phyloP scores from a whole-genome alignment of 768 basidiomycete genomes.

The Sistotremastrum niveocremeum region DNA sequence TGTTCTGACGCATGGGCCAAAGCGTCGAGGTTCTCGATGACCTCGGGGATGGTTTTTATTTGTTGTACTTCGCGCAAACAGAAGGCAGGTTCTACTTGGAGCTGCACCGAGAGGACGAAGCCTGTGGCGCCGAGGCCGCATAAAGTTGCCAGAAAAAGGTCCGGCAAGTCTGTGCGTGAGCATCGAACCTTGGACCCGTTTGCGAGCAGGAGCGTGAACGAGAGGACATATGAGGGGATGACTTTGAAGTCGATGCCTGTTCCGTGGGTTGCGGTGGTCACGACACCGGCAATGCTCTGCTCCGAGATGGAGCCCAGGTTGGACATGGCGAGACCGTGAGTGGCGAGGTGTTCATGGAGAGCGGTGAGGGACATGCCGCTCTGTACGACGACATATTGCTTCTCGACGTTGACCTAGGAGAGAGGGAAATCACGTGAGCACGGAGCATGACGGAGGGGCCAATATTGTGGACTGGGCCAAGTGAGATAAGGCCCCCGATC shows the following conservation, averaged over 20 bases:
- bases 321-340: conserved; percentile 66
- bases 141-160: conserved; percentile 79
- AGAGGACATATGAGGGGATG: conserved; percentile 68
- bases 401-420: conserved; percentile 54
- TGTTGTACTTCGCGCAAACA: conserved; percentile 61
- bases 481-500: not conserved
- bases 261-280: conserved; percentile 93
- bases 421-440: not conserved
- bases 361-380: conserved; percentile 67
- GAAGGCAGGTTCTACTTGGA: conserved; percentile 75
- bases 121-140: conserved; percentile 90
- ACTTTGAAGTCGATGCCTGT: conserved; percentile 70
- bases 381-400: conserved; percentile 54
- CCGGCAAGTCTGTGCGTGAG: conserved; percentile 44
- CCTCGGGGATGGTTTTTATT: conserved; percentile 48
- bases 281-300: conserved; percentile 83
- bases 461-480: conserved; percentile 10
- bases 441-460: conserved; percentile 2
- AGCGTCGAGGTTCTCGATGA: conserved; percentile 39
- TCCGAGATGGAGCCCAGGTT: conserved; percentile 95
- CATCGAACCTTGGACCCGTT: conserved; percentile 58
- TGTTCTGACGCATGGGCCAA: conserved; percentile 63
- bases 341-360: conserved; percentile 55
- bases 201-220: conserved; percentile 64
- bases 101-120: conserved; percentile 62